These are phyloP conservation scores for Ascochyta lentis DNA, from an alignment of 2,329 filamentous ascomycete genomes.

Conservation along the genomic window DNA sequence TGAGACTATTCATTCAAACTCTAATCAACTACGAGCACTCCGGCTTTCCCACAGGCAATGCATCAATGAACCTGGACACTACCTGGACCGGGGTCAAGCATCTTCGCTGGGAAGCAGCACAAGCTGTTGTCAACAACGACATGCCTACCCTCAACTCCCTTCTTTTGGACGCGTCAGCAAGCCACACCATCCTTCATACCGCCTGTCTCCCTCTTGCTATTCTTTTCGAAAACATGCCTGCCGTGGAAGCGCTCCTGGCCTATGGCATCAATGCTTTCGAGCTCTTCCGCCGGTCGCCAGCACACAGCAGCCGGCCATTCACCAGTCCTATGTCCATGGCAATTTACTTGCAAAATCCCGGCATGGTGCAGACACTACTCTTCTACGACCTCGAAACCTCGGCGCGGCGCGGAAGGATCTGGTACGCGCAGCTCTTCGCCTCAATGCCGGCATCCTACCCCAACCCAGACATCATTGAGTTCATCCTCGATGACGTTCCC, in stretches of 20 bases:
- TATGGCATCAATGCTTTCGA: conserved; percentile 13
- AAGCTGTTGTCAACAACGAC: conserved; percentile 12
- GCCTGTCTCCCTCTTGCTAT: conserved; percentile 17
- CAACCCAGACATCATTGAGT: conserved; percentile 2
- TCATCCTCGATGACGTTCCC: conserved; percentile 16
- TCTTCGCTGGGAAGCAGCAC: conserved; percentile 16
- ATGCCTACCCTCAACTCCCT: conserved; percentile 7
- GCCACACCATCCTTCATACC: conserved; percentile 9
- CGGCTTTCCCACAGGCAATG: conserved; percentile 11
- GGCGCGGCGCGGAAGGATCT: conserved; percentile 9
- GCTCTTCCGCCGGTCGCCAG: conserved; percentile 12
- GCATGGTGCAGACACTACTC: conserved; percentile 1
- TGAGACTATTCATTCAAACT: conserved; percentile 2
- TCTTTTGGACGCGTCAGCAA: background rate
- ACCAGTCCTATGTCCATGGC: conserved; percentile 16
- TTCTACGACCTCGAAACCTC: conserved; percentile 12
- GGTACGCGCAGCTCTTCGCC: conserved; percentile 17
- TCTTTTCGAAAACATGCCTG: conserved; percentile 13
- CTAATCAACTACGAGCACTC: conserved; percentile 4
- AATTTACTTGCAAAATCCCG: conserved; percentile 1
- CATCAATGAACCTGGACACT: conserved; percentile 14
- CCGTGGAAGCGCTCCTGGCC: conserved; percentile 10
- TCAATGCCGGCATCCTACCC: conserved; percentile 1
- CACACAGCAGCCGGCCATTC: conserved; percentile 14
- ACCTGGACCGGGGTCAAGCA: conserved; percentile 19